Base-by-base conservation (phyloP, 345 rosid species). In the Odontarrhena argentea region DNA sequence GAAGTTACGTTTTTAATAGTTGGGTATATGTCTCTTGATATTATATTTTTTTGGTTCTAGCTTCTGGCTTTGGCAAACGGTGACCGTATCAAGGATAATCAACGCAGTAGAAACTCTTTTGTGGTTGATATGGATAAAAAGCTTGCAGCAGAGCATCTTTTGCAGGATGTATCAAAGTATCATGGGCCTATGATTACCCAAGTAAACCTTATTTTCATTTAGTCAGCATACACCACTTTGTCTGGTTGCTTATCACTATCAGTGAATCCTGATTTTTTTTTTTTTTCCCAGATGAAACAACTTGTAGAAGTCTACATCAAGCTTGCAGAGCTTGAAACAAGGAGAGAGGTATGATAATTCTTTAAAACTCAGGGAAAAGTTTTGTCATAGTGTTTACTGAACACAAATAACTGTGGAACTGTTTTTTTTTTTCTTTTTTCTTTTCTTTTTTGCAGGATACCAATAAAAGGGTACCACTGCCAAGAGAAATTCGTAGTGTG, bases 61-160 rank as follows among this genome's bases (percentile, higher is more conserved):
- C 92, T 93, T 79, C 85, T 93, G 49, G 98, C 97, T 58, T 77
- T 93, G 72, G 96, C 93, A 68, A 93, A 93, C 65, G 98, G 98
- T 78, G 97, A 88, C 62, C 94, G 98, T 30, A 84, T 93, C 82
- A 93, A 90, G 83, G 92, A 93, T 64, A 88, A 86, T 74, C 98
- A 90, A 74, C 91, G 86, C 28, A 93, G 84, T 69, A 88, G 90
- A 83, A 93, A 82, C 77, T 93, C 94, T 53, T 93, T 86, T 65
- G 87, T 93, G 70, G 98, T 84, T 56, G 98, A 93, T 75, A 75
- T 73, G 74, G 98, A 93, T 77, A 93, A 93, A 77, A 93, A 88
- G 80, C 79, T 77, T 67, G 87, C 96, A 18, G 98, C 98, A 55
- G 89, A 86, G 80, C 82, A 82, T 67, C 90, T 93, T 60, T 78